Conservation (phyloP, 2,329 filamentous ascomycete genomes). For the Cytospora leucostoma region DNA sequence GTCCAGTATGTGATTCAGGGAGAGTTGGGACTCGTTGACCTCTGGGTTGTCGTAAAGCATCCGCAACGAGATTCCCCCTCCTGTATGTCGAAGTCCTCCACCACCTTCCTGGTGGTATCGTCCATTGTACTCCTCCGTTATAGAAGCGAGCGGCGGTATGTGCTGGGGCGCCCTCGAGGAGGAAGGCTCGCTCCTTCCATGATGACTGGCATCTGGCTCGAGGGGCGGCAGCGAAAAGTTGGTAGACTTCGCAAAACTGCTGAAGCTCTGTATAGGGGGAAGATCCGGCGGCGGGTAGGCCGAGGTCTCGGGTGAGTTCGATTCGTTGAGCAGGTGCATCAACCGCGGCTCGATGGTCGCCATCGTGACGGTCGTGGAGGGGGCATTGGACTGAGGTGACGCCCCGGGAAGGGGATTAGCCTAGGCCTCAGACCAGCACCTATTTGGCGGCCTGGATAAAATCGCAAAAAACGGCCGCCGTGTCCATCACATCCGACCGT, state of each 20-base stretch:
- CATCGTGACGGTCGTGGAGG: conserved; percentile 49
- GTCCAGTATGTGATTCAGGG: conserved; percentile 49
- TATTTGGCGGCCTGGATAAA: conserved; percentile 15
- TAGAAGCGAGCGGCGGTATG: conserved; percentile 32
- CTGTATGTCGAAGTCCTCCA: conserved; percentile 20
- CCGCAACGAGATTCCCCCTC: conserved; percentile 38
- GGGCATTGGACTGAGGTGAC: conserved; percentile 40
- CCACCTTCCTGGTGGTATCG: conserved; percentile 18
- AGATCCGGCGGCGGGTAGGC: conserved; percentile 52
- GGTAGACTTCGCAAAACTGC: conserved; percentile 44
- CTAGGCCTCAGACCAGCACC: conserved; percentile 14
- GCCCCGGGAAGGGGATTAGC: conserved; percentile 23
- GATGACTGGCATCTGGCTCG: conserved; percentile 46
- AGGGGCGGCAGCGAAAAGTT: conserved; percentile 53
- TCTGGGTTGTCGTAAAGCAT: conserved; percentile 45
- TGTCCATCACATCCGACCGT: conserved; percentile 16
- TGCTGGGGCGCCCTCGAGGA: conserved; percentile 31
- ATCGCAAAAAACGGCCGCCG: conserved; percentile 7
- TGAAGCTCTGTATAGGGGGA: conserved; percentile 54
- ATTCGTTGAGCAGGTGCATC: conserved; percentile 65
- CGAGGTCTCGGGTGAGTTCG: conserved; percentile 41
- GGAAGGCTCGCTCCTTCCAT: conserved; percentile 41
- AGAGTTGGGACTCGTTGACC: conserved; percentile 43
- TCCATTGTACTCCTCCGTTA: conserved; percentile 26
- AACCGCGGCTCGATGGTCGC: conserved; percentile 68